Percentiles rank a stretch among this genome's conserved stretches.
phyloP scores from a whole-genome alignment of 192 early-diverging fungal species.

The Entomortierella beljakovae region DNA sequence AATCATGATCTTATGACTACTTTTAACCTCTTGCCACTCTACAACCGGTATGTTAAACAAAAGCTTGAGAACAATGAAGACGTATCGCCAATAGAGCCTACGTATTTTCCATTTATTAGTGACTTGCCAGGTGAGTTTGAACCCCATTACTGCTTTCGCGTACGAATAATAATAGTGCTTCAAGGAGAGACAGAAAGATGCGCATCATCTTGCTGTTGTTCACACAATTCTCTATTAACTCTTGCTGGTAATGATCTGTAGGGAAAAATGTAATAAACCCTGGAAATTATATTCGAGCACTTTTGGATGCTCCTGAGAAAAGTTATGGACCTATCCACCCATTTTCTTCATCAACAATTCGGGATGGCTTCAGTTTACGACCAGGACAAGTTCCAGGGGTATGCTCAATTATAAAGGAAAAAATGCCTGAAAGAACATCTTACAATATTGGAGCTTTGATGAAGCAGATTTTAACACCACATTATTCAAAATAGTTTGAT shows the following conservation, averaged over 20 bases:
- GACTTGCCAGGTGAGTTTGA: constrained; percentile 51
- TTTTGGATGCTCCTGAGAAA: constrained; percentile 50
- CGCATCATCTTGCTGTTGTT: too few species aligned
- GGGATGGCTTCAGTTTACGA: constrained; percentile 46
- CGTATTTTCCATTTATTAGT: constrained; percentile 44
- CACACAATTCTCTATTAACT: too few species aligned
- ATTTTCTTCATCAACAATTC: constrained; percentile 38
- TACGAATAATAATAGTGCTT: too few species aligned
- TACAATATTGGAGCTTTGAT: too few species aligned
- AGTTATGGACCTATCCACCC: constrained; percentile 40
- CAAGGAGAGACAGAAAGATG: too few species aligned
- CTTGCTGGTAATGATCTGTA: constrained; percentile 1
- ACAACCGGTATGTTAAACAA: constrained; percentile 50
- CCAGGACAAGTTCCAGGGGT: constrained; percentile 51
- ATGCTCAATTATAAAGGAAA: too few species aligned
- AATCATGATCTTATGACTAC: constrained; percentile 51
- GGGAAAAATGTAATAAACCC: constrained; percentile 49
- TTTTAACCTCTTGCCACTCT: constrained; percentile 50
- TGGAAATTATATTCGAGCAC: constrained; percentile 45
- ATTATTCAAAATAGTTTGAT: constrained; percentile 28
- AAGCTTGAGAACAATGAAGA: constrained; percentile 30
- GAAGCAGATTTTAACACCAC: neutral
- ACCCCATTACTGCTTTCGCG: too few species aligned
- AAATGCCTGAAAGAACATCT: too few species aligned
- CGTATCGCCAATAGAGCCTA: constrained; percentile 42